Conservation (phyloP, 1,284 basidiomycete genomes). For the Agroathelia rolfsii region DNA sequence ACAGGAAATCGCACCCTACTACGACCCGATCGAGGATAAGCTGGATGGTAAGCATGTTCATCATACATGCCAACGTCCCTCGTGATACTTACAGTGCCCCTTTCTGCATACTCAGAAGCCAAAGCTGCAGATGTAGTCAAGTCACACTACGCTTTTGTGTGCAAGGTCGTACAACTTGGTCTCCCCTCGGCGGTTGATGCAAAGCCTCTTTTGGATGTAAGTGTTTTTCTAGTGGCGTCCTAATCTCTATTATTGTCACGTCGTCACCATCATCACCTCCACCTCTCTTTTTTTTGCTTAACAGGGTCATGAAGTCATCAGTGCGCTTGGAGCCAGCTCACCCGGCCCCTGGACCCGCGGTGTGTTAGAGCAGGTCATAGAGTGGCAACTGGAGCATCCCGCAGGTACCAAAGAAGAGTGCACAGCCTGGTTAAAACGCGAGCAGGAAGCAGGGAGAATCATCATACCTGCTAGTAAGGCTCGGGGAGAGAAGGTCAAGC, state of each 20-base stretch:
- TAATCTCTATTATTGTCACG: background rate
- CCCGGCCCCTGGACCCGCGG: constrained; percentile 64
- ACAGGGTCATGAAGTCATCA: constrained; percentile 68
- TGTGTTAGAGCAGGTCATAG: constrained; percentile 55
- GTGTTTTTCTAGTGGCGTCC: no score
- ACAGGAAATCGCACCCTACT: constrained; percentile 55
- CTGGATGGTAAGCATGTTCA: constrained; percentile 49
- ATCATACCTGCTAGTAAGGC: no score
- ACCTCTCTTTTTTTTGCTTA: constrained; percentile 5
- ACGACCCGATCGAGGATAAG: constrained; percentile 29
- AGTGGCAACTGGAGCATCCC: constrained; percentile 81
- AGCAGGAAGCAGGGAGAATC: constrained; percentile 37
- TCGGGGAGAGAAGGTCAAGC: no score
- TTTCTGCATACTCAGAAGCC: constrained; percentile 21
- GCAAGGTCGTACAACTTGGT: constrained; percentile 50
- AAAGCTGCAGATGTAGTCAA: constrained; percentile 38
- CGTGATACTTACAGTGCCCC: no score
- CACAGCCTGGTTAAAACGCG: constrained; percentile 53
- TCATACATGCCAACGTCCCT: no score
- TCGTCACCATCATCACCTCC: constrained; percentile 8
- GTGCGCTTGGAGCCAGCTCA: constrained; percentile 40
- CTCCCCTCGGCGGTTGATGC: constrained; percentile 55
- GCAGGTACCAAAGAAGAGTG: constrained; percentile 56
- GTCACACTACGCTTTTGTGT: constrained; percentile 58
- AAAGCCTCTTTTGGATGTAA: constrained; percentile 69